Conservation (phyloP, 164 flowering plant species). For the Platanus orientalis region DNA sequence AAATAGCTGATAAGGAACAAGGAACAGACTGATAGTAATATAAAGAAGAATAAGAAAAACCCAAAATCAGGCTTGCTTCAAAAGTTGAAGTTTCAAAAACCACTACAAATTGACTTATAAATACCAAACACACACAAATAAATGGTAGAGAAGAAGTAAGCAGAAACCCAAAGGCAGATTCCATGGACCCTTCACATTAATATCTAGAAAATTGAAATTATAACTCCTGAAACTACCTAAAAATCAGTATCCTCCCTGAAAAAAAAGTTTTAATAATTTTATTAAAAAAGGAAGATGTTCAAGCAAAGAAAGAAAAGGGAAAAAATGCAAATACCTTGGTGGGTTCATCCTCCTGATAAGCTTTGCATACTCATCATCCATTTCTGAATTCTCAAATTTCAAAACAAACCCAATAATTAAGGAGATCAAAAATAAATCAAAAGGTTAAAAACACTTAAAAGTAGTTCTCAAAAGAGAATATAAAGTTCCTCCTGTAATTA, state of each 20-base stretch:
- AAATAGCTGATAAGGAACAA: no score
- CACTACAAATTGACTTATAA: background rate
- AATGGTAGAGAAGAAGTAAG: background rate
- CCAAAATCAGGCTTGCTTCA: background rate
- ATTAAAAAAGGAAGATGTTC: background rate
- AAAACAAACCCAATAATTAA: background rate
- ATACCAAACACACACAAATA: background rate
- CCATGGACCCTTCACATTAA: background rate
- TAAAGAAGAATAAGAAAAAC: background rate
- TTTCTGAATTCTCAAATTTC: slow-evolving; percentile 8
- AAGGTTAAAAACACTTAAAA: background rate
- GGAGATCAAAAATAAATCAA: no score
- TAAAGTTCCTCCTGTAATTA: background rate
- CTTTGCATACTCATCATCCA: slow-evolving; percentile 56
- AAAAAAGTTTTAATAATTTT: no score
- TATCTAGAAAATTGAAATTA: background rate
- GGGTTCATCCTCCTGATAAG: slow-evolving; percentile 54
- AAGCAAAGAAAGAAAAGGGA: background rate
- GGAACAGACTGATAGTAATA: no score
- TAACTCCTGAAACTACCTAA: background rate
- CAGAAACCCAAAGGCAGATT: background rate
- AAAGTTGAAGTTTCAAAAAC: background rate
- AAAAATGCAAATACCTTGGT: slow-evolving; percentile 33
- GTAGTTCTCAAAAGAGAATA: background rate
- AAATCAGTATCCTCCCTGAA: no score